These are phyloP conservation scores for Raphanus sativus DNA, from an alignment of 345 rosid genomes.

Conservation along the genomic window DNA sequence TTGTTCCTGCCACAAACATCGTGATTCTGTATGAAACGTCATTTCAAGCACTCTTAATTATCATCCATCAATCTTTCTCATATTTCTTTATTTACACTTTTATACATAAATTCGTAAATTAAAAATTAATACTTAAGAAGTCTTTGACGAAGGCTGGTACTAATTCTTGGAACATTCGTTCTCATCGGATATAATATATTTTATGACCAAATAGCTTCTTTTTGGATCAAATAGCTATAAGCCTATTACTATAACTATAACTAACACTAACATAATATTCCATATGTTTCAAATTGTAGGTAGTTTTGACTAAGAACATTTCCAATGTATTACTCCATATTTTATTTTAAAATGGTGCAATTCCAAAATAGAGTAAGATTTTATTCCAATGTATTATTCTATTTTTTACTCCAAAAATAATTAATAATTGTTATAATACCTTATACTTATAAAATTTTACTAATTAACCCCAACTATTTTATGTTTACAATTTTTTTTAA, in stretches of 20 bases:
- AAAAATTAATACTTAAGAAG: background rate
- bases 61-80: slow-evolving; percentile 41
- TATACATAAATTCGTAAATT: background rate
- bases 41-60: slow-evolving; percentile 45
- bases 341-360: too few relatives aligned
- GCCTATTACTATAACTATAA: background rate
- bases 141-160: slow-evolving; percentile 20
- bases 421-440: too few relatives aligned
- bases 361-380: too few relatives aligned
- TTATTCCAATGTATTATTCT: too few relatives aligned
- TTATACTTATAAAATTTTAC: too few relatives aligned
- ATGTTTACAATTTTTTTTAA: too few relatives aligned
- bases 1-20: slow-evolving; percentile 46
- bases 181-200: background rate
- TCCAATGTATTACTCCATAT: too few relatives aligned
- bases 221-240: too few relatives aligned
- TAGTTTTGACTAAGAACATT: too few relatives aligned
- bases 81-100: slow-evolving; percentile 30
- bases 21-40: slow-evolving; percentile 54
- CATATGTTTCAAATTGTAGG: too few relatives aligned
- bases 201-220: background rate
- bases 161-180: slow-evolving; percentile 7
- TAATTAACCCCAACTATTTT: too few relatives aligned
- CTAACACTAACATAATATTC: background rate
- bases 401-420: too few relatives aligned